Percentiles rank a stretch among this genome's conserved stretches.
Evolutionary conservation across 208 protist species (phyloP).

Genomic region (Strigomonas oncopelti): DNA sequence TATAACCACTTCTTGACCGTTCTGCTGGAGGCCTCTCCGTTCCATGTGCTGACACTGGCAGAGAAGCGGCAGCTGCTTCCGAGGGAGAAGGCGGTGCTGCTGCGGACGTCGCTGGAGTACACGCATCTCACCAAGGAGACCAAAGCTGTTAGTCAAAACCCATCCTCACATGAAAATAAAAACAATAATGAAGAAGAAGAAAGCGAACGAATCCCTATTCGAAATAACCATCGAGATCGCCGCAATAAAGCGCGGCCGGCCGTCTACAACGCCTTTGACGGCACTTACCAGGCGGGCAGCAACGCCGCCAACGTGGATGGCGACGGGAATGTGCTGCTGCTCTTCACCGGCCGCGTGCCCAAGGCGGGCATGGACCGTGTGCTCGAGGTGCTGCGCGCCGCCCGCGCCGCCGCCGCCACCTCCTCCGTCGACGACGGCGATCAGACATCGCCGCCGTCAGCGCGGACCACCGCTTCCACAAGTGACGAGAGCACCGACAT

Average conservation of each 20-base stretch:
- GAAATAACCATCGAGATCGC: neutral
- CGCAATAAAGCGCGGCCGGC: neutral
- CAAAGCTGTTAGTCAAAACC: no score
- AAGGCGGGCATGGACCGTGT: slow-evolving; percentile 21
- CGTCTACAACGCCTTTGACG: slow-evolving; percentile 36
- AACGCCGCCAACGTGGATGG: slow-evolving; percentile 42
- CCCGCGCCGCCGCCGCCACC: neutral
- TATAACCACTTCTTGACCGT: slow-evolving; percentile 69
- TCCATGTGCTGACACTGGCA: slow-evolving; percentile 50
- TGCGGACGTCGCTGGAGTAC: slow-evolving; percentile 28
- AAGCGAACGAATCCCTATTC: neutral
- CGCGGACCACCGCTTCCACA: no score
- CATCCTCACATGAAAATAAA: neutral
- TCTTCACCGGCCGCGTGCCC: slow-evolving; percentile 57
- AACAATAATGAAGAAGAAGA: neutral
- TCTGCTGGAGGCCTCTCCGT: slow-evolving; percentile 78
- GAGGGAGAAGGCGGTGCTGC: slow-evolving; percentile 29
- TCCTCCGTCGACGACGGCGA: neutral
- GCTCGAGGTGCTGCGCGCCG: slow-evolving; percentile 10
- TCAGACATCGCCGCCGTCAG: no score
- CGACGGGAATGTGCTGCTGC: slow-evolving; percentile 81
- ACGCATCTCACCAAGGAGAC: neutral
- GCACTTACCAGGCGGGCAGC: slow-evolving; percentile 34
- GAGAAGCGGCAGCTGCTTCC: slow-evolving; percentile 77
- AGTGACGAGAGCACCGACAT: no score